phyloP scores from a whole-genome alignment of 805 yeast genomes.

The Allodekkera sacchari region DNA sequence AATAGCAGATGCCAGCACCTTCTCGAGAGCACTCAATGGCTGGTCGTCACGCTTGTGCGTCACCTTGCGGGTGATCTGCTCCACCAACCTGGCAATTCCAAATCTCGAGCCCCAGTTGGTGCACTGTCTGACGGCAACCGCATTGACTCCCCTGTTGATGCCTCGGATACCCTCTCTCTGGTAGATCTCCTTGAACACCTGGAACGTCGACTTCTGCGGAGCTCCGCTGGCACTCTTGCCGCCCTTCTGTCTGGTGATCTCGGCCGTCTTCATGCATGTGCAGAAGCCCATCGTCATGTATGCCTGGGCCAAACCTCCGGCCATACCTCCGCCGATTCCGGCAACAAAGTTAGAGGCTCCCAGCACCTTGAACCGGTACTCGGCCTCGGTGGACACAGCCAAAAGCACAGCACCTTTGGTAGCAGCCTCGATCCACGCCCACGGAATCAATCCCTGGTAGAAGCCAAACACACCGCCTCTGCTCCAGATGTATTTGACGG shows the following conservation, averaged over 20 bases:
- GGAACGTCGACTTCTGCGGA: conserved; percentile 66
- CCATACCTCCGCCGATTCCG: conserved; percentile 93
- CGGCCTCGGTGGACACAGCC: conserved; percentile 89
- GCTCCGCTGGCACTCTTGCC: conserved; percentile 49
- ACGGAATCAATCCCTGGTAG: conserved; percentile 95
- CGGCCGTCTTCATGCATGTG: conserved; percentile 98
- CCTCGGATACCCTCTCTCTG: conserved; percentile 85
- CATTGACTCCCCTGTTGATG: conserved; percentile 95
- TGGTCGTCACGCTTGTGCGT: conserved; percentile 50
- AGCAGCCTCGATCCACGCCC: conserved; percentile 99
- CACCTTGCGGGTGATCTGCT: conserved; percentile 62
- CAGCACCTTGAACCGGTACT: conserved; percentile 56
- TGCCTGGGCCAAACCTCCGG: conserved; percentile 96
- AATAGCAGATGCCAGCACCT: conserved; percentile 73
- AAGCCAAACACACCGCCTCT: conserved; percentile 91
- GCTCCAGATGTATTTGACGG: conserved; percentile 74
- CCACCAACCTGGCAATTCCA: conserved; percentile 87
- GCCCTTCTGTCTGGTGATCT: conserved; percentile 86
- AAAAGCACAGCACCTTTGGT: conserved; percentile 95
- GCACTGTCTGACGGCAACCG: conserved; percentile 98
- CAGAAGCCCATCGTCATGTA: conserved; percentile 96
- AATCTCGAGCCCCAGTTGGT: conserved; percentile 99
- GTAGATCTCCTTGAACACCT: conserved; percentile 81
- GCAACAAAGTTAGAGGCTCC: conserved; percentile 69
- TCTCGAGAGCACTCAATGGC: conserved; percentile 66